These are phyloP conservation scores for Pichia phayaonensis DNA, from an alignment of 805 yeast species.

Conservation along the genomic window DNA sequence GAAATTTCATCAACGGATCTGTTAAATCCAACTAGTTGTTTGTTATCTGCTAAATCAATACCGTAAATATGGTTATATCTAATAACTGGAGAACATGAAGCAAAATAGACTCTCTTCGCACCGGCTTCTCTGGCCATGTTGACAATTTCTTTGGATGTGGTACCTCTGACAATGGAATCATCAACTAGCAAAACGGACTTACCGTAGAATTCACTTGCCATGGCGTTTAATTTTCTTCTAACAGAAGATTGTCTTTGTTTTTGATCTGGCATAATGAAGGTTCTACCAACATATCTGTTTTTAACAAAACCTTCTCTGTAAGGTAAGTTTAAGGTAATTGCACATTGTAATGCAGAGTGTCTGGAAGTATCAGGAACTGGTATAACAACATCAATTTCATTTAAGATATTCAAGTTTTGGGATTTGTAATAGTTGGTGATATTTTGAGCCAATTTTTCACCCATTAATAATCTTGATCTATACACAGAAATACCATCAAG, in stretches of 20 bases:
- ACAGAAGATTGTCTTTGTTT: constrained; percentile 89
- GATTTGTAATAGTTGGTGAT: constrained; percentile 36
- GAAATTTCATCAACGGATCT: constrained; percentile 72
- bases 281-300: constrained; percentile 94
- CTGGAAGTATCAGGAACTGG: constrained; percentile 99
- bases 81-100: constrained; percentile 98
- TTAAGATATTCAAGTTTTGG: constrained; percentile 36
- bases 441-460: constrained; percentile 74
- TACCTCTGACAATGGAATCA: constrained; percentile 96
- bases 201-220: constrained; percentile 85
- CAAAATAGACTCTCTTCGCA: constrained; percentile 89
- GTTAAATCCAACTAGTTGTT: constrained; percentile 83
- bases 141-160: constrained; percentile 93
- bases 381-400: constrained; percentile 83
- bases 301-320: constrained; percentile 97
- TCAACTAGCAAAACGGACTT: constrained; percentile 86
- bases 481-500: constrained; percentile 96
- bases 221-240: constrained; percentile 90
- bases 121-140: constrained; percentile 99
- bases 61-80: constrained; percentile 95
- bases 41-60: constrained; percentile 92
- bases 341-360: constrained; percentile 88
- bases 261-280: constrained; percentile 98
- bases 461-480: constrained; percentile 90
- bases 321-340: constrained; percentile 70